Conservation (phyloP, 306 rosid genomes). For the Canavalia gladiata region DNA sequence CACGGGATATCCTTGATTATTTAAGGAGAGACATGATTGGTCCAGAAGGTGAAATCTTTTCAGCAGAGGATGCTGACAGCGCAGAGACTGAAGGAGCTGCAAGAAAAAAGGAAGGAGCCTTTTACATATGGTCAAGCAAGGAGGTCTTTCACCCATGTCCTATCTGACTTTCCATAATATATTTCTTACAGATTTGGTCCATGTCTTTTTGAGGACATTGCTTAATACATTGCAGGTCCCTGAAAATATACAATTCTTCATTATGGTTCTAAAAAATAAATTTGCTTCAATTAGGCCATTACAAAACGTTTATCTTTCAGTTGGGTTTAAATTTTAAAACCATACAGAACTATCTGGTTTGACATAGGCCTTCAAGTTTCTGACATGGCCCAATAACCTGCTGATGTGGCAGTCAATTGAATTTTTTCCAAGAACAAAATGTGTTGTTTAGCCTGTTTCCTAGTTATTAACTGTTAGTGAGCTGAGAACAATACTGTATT, state of each 20-base stretch:
- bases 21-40: slow-evolving; percentile 96
- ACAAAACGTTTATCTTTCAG: slow-evolving; percentile 15
- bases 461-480: slow-evolving; percentile 11
- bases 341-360: neutral
- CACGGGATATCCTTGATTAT: slow-evolving; percentile 90
- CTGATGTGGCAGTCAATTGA: slow-evolving; percentile 19
- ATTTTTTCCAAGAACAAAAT: neutral
- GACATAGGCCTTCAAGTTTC: slow-evolving; percentile 25
- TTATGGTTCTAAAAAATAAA: neutral
- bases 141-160: slow-evolving; percentile 63
- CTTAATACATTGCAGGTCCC: slow-evolving; percentile 21
- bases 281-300: neutral
- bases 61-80: slow-evolving; percentile 99
- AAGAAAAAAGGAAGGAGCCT: slow-evolving; percentile 90
- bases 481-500: slow-evolving; percentile 7
- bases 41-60: slow-evolving; percentile 91
- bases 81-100: slow-evolving; percentile 83
- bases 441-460: slow-evolving; percentile 24
- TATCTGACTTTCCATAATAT: slow-evolving; percentile 39
- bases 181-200: slow-evolving; percentile 15
- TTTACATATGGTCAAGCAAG: slow-evolving; percentile 85
- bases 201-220: too few species aligned
- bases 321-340: slow-evolving; percentile 27
- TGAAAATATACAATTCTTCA: slow-evolving; percentile 28
- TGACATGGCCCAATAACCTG: neutral